Conservation (phyloP, 78 protist genomes). For the Dictyostelium brefeldianum region DNA sequence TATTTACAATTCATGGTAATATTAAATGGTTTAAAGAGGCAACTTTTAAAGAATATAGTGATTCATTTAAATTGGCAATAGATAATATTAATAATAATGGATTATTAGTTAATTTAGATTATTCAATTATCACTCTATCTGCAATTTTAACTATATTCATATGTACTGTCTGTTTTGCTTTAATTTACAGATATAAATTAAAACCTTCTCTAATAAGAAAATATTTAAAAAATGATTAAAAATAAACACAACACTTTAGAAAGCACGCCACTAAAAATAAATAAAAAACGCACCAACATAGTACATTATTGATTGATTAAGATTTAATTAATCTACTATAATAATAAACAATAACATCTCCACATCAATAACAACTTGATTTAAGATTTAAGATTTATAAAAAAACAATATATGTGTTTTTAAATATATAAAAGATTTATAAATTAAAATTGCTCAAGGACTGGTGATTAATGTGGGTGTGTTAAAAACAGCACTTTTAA, state of each 20-base stretch:
- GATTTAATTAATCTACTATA: too few species aligned
- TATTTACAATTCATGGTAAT: constrained; percentile 18
- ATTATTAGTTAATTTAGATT: not conserved
- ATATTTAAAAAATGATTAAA: constrained; percentile 64
- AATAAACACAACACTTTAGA: not conserved
- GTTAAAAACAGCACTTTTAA: too few species aligned
- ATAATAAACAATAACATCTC: too few species aligned
- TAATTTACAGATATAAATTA: constrained; percentile 18
- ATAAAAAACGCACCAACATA: too few species aligned
- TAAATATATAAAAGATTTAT: too few species aligned
- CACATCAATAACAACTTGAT: too few species aligned
- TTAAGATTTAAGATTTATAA: too few species aligned
- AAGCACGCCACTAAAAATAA: too few species aligned
- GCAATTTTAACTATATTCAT: constrained; percentile 12
- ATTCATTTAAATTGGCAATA: not conserved
- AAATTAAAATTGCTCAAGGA: too few species aligned
- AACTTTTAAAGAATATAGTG: constrained; percentile 3
- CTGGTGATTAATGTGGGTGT: too few species aligned
- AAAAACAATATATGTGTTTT: too few species aligned
- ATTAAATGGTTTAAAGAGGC: constrained; percentile 59
- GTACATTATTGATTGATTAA: too few species aligned
- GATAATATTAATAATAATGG: not conserved
- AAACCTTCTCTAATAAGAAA: constrained; percentile 56
- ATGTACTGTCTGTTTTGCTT: not conserved
- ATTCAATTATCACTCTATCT: not conserved